These are phyloP conservation scores for Taiwanofungus camphoratus DNA, from an alignment of 1,284 basidiomycete genomes.

Conservation along the genomic window DNA sequence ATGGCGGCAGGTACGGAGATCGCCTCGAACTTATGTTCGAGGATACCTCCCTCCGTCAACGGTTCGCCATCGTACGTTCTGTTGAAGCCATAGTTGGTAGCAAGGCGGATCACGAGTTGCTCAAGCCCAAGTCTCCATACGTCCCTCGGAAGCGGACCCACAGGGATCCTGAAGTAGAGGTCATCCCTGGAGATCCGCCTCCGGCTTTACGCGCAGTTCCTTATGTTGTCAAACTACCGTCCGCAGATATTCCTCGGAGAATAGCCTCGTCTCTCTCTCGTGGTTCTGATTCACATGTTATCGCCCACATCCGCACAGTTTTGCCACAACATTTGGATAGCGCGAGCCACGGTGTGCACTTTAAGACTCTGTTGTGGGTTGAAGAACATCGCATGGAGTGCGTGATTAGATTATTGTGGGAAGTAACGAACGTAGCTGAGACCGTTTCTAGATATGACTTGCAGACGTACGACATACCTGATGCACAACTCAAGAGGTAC, in stretches of 20 bases:
- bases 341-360: constrained; percentile 20
- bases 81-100: constrained; percentile 31
- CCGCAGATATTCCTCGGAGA: constrained; percentile 17
- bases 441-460: constrained; percentile 39
- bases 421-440: neutral
- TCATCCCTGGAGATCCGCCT: constrained; percentile 43
- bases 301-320: constrained; percentile 5
- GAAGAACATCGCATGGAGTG: constrained; percentile 46
- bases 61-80: constrained; percentile 31
- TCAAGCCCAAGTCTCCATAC: constrained; percentile 48
- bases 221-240: constrained; percentile 23
- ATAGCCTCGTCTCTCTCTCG: constrained; percentile 6
- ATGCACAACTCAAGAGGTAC: constrained; percentile 31
- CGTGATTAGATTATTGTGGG: constrained; percentile 18
- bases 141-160: constrained; percentile 36
- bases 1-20: constrained; percentile 44
- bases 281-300: neutral
- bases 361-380: constrained; percentile 48
- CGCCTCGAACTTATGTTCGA: constrained; percentile 32
- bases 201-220: constrained; percentile 25
- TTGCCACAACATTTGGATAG: constrained; percentile 3
- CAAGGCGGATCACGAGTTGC: constrained; percentile 40
- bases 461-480: constrained; percentile 46
- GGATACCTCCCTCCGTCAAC: constrained; percentile 21
- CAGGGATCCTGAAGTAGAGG: constrained; percentile 34